These are phyloP conservation scores for Hansenula sp. DNA, from an alignment of 1,139 yeast genomes.

Conservation along the genomic window DNA sequence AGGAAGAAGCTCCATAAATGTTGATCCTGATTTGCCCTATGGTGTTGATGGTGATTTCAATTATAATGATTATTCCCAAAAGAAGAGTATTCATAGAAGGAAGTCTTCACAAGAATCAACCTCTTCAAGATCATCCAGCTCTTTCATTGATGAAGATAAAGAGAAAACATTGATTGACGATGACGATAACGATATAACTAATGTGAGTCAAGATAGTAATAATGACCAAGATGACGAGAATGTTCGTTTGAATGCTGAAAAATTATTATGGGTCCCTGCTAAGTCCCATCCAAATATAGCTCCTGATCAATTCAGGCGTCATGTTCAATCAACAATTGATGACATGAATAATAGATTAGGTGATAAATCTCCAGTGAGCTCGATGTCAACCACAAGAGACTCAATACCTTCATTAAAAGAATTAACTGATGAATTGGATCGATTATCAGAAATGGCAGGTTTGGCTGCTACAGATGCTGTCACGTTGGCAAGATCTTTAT, in stretches of 20 bases:
- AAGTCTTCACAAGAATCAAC: slow-evolving; percentile 4
- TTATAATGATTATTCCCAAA: slow-evolving; percentile 6
- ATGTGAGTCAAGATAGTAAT: neutral
- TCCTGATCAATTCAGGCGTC: slow-evolving; percentile 84
- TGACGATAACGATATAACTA: neutral
- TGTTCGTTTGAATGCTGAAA: slow-evolving; percentile 29
- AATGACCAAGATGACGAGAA: slow-evolving; percentile 9
- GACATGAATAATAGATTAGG: slow-evolving; percentile 53
- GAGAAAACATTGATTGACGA: slow-evolving; percentile 17
- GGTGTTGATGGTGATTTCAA: slow-evolving; percentile 22
- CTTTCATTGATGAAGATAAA: slow-evolving; percentile 9
- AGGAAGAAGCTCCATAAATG: slow-evolving; percentile 34
- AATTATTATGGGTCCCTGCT: slow-evolving; percentile 90
- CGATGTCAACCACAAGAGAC: slow-evolving; percentile 5
- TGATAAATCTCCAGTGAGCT: neutral
- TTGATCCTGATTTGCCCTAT: slow-evolving; percentile 43
- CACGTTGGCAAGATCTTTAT: slow-evolving; percentile 67
- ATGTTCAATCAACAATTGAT: slow-evolving; percentile 75
- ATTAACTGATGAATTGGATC: slow-evolving; percentile 63
- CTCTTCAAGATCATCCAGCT: slow-evolving; percentile 5
- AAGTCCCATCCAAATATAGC: slow-evolving; percentile 89
- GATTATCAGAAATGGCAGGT: slow-evolving; percentile 66
- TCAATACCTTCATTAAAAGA: slow-evolving; percentile 58
- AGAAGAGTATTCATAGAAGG: slow-evolving; percentile 5
- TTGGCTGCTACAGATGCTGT: slow-evolving; percentile 72